Evolutionary conservation across 1,284 basidiomycete genomes (phyloP).

Genomic region (Apiotrichum brassicae): DNA sequence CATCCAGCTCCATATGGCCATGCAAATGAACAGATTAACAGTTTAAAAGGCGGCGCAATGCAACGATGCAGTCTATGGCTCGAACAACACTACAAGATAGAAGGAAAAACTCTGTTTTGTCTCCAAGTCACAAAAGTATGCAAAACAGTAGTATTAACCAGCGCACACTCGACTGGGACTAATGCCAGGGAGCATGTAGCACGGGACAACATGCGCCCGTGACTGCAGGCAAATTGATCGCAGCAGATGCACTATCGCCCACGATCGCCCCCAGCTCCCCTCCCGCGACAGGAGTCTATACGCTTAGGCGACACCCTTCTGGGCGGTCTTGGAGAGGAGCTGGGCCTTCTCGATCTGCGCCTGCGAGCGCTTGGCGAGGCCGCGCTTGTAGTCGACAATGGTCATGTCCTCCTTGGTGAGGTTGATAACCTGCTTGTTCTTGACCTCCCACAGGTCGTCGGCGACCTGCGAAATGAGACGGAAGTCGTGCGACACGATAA

Average conservation of each 20-base stretch:
- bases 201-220: too few relatives aligned
- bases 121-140: too few relatives aligned
- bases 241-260: too few relatives aligned
- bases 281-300: not conserved
- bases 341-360: constrained; percentile 81
- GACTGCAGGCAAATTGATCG: too few relatives aligned
- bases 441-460: constrained; percentile 97
- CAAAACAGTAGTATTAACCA: too few relatives aligned
- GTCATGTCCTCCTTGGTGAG: constrained; percentile 80
- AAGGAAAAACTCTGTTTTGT: too few relatives aligned
- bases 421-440: constrained; percentile 88
- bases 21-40: not conserved
- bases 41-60: not conserved
- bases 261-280: too few relatives aligned
- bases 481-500: constrained; percentile 97
- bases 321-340: constrained; percentile 69
- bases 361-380: constrained; percentile 46
- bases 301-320: constrained; percentile 45
- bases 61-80: constrained; percentile 5
- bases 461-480: constrained; percentile 91
- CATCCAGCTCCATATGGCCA: not conserved
- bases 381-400: constrained; percentile 84
- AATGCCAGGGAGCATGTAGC: too few relatives aligned
- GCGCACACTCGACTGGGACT: too few relatives aligned
- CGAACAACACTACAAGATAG: constrained; percentile 6